Evolutionary conservation across 106 monocot species (phyloP), one percentile per base, ranked within the genome.

Genomic region (Chionographis japonica): DNA sequence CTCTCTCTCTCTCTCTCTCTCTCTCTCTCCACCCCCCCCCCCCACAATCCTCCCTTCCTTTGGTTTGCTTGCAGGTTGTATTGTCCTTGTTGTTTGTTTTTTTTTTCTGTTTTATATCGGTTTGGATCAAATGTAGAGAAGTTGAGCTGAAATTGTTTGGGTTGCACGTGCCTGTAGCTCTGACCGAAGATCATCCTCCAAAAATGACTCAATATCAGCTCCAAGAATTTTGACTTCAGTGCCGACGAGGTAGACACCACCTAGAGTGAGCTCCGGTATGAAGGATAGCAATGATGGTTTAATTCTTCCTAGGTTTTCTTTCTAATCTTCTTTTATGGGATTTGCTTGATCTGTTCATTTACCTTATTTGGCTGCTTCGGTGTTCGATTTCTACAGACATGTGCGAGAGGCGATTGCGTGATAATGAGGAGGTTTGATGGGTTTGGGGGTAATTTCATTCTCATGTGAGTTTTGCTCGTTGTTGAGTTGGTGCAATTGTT

Each of bases 201-300:
- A 50, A 97, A 97, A 69, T 92, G 92, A 92, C 89, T 97, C 58
- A 97, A 97, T 53, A 91, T 92, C 67, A 82, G 78, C 80, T 71
- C 84, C 59, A 77, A 54, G n/a, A 84, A 84, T 11, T 86, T 86
- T 7, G 89, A 92, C 52, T 97, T 89, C 75, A 97, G 88, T 50
- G 91, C 95, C 49, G 92, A 97, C 58, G 95, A 95, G 43, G 81
- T 66, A 3, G 78, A 76, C 16, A 71, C 74, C 60, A 81, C 77
- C 14, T 88, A 88, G 52, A 88, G 84, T 78, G 88, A 95, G 38
- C 54, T 73, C 43, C 91, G 91, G 40, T 49, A 70, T 37, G 84
- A 85, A 86, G 90, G 86, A 75, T 4, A 12, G 20, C 18, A 14
- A 27, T 16, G 8, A 14, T 8, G 12, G 27, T 7, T 1, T 16